A percentile compares a stretch with the other conserved stretches of the same genome.
These are phyloP conservation scores for Ceratocystis destructans DNA, from an alignment of 2,329 filamentous ascomycete species.

Conservation along the genomic window DNA sequence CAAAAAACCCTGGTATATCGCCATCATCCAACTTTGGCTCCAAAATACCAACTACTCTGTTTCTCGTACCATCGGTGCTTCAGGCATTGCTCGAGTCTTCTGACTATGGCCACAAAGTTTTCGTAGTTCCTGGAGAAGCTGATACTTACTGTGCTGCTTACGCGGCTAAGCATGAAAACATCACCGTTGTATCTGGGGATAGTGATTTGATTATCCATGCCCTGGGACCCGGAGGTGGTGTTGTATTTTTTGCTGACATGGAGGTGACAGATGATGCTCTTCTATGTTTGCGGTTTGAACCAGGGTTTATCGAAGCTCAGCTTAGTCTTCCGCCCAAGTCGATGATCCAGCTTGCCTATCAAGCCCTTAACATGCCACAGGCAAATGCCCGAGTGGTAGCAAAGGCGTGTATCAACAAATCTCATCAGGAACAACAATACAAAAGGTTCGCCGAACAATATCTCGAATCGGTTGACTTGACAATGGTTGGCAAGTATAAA, in stretches of 20 bases:
- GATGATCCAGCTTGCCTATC: slow-evolving; percentile 25
- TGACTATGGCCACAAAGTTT: slow-evolving; percentile 31
- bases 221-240: slow-evolving; percentile 50
- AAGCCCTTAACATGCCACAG: slow-evolving; percentile 21
- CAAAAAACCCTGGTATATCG: not conserved
- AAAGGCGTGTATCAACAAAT: not conserved
- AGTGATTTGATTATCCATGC: slow-evolving; percentile 72
- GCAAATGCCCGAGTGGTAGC: slow-evolving; percentile 20
- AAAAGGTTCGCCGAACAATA: slow-evolving; percentile 9
- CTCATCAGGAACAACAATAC: not conserved
- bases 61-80: slow-evolving; percentile 64
- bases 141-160: slow-evolving; percentile 64
- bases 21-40: not conserved
- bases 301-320: slow-evolving; percentile 29
- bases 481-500: not conserved
- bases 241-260: slow-evolving; percentile 40
- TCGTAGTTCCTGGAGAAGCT: slow-evolving; percentile 69
- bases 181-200: slow-evolving; percentile 62
- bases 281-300: slow-evolving; percentile 25
- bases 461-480: slow-evolving; percentile 5
- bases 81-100: slow-evolving; percentile 46
- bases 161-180: slow-evolving; percentile 36
- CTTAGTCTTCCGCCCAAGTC: slow-evolving; percentile 28
- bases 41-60: slow-evolving; percentile 26
- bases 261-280: slow-evolving; percentile 19